Conservation (phyloP, 352 stramenopile genomes). For the Globisporangium rhizosaccharum region DNA sequence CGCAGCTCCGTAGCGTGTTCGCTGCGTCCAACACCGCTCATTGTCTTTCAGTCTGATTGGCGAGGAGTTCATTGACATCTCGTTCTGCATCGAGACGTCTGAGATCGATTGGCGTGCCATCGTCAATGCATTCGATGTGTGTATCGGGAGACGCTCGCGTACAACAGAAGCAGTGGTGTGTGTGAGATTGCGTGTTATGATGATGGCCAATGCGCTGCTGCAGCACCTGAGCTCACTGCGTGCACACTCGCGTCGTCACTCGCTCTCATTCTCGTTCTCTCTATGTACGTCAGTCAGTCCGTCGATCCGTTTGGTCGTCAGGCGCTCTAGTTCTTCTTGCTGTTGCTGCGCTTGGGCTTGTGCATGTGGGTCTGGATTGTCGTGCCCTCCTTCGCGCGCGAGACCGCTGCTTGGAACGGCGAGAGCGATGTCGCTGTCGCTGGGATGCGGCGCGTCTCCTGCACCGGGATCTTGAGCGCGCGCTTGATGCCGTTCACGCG, state of each 20-base stretch:
- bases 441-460: slow-evolving; percentile 31
- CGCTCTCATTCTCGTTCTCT: not conserved
- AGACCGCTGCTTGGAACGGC: slow-evolving; percentile 72
- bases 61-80: too few species aligned
- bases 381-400: slow-evolving; percentile 57
- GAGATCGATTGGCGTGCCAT: too few species aligned
- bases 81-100: too few species aligned
- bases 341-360: slow-evolving; percentile 39
- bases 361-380: slow-evolving; percentile 67
- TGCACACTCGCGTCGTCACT: not conserved
- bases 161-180: too few species aligned
- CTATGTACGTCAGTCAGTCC: not conserved
- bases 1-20: too few species aligned
- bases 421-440: slow-evolving; percentile 30
- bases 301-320: not conserved
- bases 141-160: too few species aligned
- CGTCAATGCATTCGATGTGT: too few species aligned
- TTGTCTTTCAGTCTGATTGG: too few species aligned
- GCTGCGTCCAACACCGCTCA: too few species aligned
- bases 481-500: slow-evolving; percentile 52
- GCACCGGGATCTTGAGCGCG: slow-evolving; percentile 45
- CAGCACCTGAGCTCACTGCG: too few species aligned
- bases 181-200: too few species aligned
- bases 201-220: too few species aligned
- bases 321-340: slow-evolving; percentile 39